Percentiles rank a stretch among this genome's conserved stretches.
Evolutionary conservation across 2,329 filamentous ascomycete species (phyloP).

Genomic region (Chalaropsis ovoidea): DNA sequence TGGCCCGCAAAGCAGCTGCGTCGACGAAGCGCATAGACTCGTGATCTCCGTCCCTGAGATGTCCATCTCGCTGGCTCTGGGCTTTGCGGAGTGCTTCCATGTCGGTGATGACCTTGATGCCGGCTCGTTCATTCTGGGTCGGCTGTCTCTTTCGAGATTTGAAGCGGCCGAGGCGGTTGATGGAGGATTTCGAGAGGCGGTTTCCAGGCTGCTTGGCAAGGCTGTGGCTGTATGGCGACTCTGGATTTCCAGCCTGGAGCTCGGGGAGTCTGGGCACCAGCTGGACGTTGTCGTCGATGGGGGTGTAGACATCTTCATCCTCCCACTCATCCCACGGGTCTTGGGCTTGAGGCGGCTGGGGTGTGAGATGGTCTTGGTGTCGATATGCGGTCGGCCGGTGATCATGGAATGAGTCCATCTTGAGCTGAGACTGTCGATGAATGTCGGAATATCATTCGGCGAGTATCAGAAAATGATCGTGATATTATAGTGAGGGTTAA

Average conservation of each 20-base stretch:
- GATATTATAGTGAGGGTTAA: background rate
- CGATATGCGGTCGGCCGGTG: slow-evolving; percentile 7
- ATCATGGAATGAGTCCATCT: background rate
- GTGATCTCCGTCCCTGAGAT: slow-evolving; percentile 26
- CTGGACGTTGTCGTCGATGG: slow-evolving; percentile 34
- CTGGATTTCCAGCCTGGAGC: background rate
- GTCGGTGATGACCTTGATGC: slow-evolving; percentile 60
- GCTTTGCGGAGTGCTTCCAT: slow-evolving; percentile 44
- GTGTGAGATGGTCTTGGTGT: background rate
- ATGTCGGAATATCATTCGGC: background rate
- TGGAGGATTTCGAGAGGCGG: slow-evolving; percentile 32
- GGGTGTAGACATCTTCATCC: slow-evolving; percentile 33
- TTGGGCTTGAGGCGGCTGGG: background rate
- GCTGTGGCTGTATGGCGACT: background rate
- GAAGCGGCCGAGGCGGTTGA: slow-evolving; percentile 37
- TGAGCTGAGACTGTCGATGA: background rate
- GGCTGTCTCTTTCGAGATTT: slow-evolving; percentile 54
- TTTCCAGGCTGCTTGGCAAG: background rate
- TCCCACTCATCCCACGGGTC: slow-evolving; percentile 46
- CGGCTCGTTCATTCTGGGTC: slow-evolving; percentile 49
- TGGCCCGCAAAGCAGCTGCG: slow-evolving; percentile 47
- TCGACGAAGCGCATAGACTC: slow-evolving; percentile 45
- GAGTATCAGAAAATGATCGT: background rate
- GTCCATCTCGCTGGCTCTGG: background rate
- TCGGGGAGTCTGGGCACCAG: slow-evolving; percentile 27